Evolutionary conservation across 371 early-diverging fungal genomes (phyloP).

Genomic region (Mortierella polycephala): DNA sequence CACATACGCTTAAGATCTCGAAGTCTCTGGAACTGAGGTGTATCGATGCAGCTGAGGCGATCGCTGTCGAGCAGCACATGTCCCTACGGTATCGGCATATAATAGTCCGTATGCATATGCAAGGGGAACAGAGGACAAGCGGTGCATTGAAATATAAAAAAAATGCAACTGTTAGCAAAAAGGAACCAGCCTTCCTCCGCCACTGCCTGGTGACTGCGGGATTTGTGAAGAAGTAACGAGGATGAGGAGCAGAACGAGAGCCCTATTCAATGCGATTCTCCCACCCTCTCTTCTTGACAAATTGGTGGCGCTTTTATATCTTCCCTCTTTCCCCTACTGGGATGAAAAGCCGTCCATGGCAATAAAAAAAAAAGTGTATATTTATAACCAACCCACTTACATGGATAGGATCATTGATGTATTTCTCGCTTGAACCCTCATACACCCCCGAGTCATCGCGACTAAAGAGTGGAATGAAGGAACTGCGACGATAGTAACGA

Average conservation of each 20-base stretch:
- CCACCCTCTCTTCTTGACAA: background rate
- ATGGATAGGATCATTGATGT: constrained; percentile 70
- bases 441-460: constrained; percentile 40
- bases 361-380: background rate
- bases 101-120: too few species aligned
- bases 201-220: background rate
- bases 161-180: too few species aligned
- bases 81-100: constrained; percentile 63
- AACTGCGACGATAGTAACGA: constrained; percentile 31
- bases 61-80: constrained; percentile 79
- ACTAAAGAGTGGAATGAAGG: constrained; percentile 38
- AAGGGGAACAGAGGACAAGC: background rate
- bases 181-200: too few species aligned
- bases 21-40: constrained; percentile 92
- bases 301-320: constrained; percentile 7
- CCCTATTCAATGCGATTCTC: background rate
- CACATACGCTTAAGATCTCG: constrained; percentile 83
- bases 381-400: constrained; percentile 35
- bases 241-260: background rate
- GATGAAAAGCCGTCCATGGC: constrained; percentile 2
- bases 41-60: constrained; percentile 86
- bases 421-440: constrained; percentile 51
- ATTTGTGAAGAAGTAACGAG: background rate
- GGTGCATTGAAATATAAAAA: background rate
- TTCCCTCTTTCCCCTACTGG: constrained; percentile 1